Conservation (phyloP, 2,329 filamentous ascomycete genomes). For the Calonectria naviculata region DNA sequence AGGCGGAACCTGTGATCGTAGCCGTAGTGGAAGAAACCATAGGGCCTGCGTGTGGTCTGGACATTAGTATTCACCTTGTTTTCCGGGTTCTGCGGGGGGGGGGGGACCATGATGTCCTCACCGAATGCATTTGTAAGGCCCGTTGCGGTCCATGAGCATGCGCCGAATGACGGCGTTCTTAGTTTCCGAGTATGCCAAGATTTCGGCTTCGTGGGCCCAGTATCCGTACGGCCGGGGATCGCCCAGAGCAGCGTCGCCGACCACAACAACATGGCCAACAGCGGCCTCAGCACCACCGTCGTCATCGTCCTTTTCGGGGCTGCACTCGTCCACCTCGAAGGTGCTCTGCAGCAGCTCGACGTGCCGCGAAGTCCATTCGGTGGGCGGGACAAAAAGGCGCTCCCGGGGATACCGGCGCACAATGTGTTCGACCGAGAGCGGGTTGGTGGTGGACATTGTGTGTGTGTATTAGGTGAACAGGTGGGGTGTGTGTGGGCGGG, state of each 20-base stretch:
- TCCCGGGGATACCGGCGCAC: constrained; percentile 38
- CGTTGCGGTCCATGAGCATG: constrained; percentile 30
- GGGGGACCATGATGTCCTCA: neutral
- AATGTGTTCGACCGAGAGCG: constrained; percentile 28
- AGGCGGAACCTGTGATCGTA: constrained; percentile 33
- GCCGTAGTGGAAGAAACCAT: constrained; percentile 37
- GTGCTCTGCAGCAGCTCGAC: constrained; percentile 28
- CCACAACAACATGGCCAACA: neutral
- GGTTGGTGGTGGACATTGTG: neutral
- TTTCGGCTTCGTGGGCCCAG: constrained; percentile 29
- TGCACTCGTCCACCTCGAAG: constrained; percentile 21
- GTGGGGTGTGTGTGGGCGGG: neutral
- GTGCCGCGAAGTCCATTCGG: constrained; percentile 36
- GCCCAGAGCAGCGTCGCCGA: neutral
- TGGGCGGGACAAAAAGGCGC: constrained; percentile 37
- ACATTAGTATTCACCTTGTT: neutral
- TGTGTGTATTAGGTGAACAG: too few relatives aligned
- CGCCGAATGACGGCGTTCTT: constrained; percentile 35
- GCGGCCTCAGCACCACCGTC: too few relatives aligned
- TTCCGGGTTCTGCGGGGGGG: fast-evolving
- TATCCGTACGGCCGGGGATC: constrained; percentile 20
- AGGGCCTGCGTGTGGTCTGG: constrained; percentile 24
- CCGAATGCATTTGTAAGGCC: constrained; percentile 33
- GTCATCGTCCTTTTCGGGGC: too few relatives aligned
- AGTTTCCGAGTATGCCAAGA: constrained; percentile 32